These are phyloP conservation scores for Fusarium camptoceras DNA, from an alignment of 2,329 filamentous ascomycete genomes.

Conservation along the genomic window DNA sequence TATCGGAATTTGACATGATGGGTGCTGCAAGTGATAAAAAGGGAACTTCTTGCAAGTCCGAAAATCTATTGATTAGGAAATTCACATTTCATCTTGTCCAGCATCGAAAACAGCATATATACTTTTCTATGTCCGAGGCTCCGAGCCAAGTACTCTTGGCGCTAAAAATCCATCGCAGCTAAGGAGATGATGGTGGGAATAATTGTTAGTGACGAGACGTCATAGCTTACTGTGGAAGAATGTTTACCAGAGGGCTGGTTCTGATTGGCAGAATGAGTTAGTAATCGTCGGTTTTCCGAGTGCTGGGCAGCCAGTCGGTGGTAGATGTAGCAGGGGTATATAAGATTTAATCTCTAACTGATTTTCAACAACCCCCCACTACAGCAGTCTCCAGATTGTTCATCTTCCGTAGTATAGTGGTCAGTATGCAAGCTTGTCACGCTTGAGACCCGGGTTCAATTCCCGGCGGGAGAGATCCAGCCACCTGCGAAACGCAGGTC, in stretches of 20 bases:
- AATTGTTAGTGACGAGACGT: not conserved
- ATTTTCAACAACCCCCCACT: slow-evolving; percentile 5
- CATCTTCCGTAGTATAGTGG: slow-evolving; percentile 36
- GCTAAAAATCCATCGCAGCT: not conserved
- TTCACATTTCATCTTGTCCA: not conserved
- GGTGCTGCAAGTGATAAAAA: fast-evolving
- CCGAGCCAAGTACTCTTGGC: slow-evolving; percentile 5
- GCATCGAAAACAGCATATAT: not conserved
- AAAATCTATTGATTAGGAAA: fast-evolving
- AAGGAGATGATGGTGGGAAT: not conserved
- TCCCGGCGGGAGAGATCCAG: slow-evolving; percentile 35
- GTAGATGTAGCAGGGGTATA: fast-evolving
- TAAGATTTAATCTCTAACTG: fast-evolving
- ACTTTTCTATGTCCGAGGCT: slow-evolving; percentile 16
- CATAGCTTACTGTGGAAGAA: slow-evolving; percentile 1
- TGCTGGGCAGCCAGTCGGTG: fast-evolving
- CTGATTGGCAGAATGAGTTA: not conserved
- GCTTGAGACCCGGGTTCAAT: slow-evolving; percentile 38
- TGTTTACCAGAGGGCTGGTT: not conserved
- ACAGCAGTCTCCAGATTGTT: slow-evolving; percentile 9
- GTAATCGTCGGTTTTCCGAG: slow-evolving; percentile 11
- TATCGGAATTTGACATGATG: slow-evolving; percentile 2
- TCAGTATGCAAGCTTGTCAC: slow-evolving; percentile 37
- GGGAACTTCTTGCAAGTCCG: fast-evolving
- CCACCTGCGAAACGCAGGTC: slow-evolving; percentile 9